phyloP scores from a whole-genome alignment of 1,139 yeast genomes.

The Wickerhamomyces sp. region DNA sequence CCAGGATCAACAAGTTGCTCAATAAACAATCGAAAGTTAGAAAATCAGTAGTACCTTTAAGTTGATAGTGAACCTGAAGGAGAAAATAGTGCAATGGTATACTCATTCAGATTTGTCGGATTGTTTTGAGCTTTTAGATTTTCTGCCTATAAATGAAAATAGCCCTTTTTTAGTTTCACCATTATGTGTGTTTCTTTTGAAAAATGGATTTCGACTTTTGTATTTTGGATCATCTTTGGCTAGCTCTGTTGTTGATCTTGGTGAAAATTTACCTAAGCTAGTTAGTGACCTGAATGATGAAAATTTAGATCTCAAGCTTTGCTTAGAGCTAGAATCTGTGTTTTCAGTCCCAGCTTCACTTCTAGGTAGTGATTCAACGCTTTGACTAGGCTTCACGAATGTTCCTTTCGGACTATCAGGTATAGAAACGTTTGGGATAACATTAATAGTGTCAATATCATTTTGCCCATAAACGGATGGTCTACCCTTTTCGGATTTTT shows the following conservation, averaged over 20 bases:
- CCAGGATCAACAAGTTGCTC: no score
- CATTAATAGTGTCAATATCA: background rate
- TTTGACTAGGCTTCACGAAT: background rate
- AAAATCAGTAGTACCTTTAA: background rate
- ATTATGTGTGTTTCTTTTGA: background rate
- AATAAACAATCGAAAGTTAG: no score
- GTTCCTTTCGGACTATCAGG: background rate
- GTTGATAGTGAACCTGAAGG: no score
- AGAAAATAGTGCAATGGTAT: no score
- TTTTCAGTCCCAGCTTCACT: background rate
- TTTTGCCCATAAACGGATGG: background rate
- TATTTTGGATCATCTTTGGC: background rate
- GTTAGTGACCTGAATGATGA: conserved; percentile 11
- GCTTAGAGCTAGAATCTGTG: background rate
- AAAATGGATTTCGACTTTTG: conserved; percentile 1
- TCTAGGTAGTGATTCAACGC: background rate
- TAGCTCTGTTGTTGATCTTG: background rate
- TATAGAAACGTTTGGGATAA: background rate
- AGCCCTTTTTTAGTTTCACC: background rate
- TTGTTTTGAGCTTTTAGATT: no score
- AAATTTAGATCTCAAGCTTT: conserved; percentile 9
- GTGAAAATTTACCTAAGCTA: background rate
- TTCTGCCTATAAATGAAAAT: background rate
- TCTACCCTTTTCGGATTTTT: background rate
- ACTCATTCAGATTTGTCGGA: no score